Evolutionary conservation across 352 stramenopile genomes (phyloP).

Genomic region (Phytopythium mirpurense): DNA sequence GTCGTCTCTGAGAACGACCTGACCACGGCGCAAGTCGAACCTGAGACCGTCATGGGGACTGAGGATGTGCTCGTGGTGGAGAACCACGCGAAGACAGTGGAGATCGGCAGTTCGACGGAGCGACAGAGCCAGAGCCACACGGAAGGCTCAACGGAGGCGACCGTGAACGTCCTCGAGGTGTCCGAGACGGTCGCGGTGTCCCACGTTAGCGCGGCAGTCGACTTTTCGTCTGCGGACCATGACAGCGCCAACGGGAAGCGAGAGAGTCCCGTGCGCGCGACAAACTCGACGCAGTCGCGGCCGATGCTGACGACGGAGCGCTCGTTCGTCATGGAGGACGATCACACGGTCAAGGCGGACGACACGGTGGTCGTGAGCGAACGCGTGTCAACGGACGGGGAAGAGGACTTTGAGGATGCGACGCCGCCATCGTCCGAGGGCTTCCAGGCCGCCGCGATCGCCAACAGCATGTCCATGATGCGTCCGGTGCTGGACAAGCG

Average conservation of each 20-base stretch:
- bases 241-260: not conserved
- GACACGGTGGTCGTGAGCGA: conserved; percentile 61
- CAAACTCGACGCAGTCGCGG: conserved; percentile 9
- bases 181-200: not conserved
- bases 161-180: not conserved
- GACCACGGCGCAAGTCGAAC: too few relatives aligned
- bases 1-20: too few relatives aligned
- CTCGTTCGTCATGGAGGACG: conserved; percentile 61
- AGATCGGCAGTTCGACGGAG: not conserved
- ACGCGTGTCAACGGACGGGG: conserved; percentile 46
- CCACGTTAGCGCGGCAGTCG: not conserved
- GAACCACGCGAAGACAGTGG: not conserved
- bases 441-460: not conserved
- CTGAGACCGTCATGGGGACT: too few relatives aligned
- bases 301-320: conserved; percentile 63
- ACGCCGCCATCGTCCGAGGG: not conserved
- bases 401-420: conserved; percentile 35
- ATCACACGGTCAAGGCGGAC: conserved; percentile 51
- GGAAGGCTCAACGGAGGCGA: not conserved
- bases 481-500: conserved; percentile 3
- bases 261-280: not conserved
- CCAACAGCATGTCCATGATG: conserved; percentile 6
- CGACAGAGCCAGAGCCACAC: not conserved
- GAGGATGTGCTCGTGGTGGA: too few relatives aligned
- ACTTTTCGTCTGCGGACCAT: not conserved